These are phyloP conservation scores for Pittosporum tobira DNA, from an alignment of 129 eudicot genomes.

Conservation along the genomic window DNA sequence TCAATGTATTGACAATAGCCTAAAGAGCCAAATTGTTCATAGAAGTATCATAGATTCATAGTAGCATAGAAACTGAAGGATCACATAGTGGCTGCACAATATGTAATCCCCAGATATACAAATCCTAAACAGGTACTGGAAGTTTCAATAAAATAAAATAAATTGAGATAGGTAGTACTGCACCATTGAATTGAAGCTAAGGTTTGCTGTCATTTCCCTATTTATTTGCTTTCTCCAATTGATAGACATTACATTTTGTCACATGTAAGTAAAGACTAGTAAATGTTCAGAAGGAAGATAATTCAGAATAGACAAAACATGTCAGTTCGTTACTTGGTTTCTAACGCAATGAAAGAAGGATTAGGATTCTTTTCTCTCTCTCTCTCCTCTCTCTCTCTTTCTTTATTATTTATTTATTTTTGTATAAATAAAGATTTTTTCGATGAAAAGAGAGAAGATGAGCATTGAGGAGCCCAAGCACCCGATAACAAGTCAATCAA, in stretches of 20 bases:
- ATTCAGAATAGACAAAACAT: no score
- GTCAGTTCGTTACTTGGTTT: neutral
- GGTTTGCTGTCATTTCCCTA: no score
- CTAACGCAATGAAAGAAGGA: neutral
- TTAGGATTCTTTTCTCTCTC: neutral
- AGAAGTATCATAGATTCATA: neutral
- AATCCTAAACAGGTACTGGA: neutral
- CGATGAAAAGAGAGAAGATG: no score
- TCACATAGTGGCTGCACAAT: neutral
- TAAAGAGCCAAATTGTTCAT: constrained; percentile 1
- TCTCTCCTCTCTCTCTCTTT: no score
- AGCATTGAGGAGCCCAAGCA: no score
- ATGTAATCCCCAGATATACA: neutral
- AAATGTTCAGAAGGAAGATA: no score
- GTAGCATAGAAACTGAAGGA: neutral
- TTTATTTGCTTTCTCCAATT: no score
- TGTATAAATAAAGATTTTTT: no score
- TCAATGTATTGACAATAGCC: neutral
- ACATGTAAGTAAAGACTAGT: neutral
- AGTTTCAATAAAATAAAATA: neutral
- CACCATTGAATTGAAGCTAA: neutral
- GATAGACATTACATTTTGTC: no score
- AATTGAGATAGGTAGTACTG: no score
- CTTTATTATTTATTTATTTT: no score
- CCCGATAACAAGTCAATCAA: no score